Base-by-base conservation (phyloP, 352 stramenopile species). In the Pythium scleroteichum region DNA sequence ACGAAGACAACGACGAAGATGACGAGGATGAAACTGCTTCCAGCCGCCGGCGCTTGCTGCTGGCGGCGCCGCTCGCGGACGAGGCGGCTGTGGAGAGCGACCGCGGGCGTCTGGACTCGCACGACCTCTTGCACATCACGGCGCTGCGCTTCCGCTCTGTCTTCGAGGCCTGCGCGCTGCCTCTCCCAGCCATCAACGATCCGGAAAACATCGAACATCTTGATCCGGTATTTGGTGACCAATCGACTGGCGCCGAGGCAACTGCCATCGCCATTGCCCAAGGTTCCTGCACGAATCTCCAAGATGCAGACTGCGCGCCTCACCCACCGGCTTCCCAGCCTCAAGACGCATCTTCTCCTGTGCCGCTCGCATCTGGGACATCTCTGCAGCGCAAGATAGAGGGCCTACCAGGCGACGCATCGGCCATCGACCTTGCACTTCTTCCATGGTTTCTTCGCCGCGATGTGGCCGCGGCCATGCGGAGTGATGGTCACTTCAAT, bases 391-490 rank as follows among this genome's bases (percentile, higher is more conserved):
- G 19, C 14, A 4, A 23, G 14, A 48, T 27, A 6, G 17, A 48
- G 41, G 10, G 3, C 10, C 41, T n/a, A n/a, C 41, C 10, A 23
- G 41, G 4, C 19, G 41, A 5, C 41, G 16, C 41, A 12, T 1
- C 23, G 23, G 16, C 47, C 39, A 55, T 59, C 19, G 17, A 24
- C 3, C 19, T 69, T 4, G 39, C 47, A 1, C 42, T 55, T 49
- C 65, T 56, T 40, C 67, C 75, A 14, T 75, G 53, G 63, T 73
- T 67, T 66, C 51, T 85, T 20, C 63, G 50, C 4, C 38, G 53
- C 2, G 76, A 85, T 20, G 53, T 73, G 35, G 46, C 17, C 12
- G 73, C 66, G 57, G 29, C 76, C 44, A 69, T 79, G 44, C 51
- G 67, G 12, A 32, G n/a, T 20, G 24, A 33, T 40, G 35, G 45